These are phyloP conservation scores for Tricholoma sp. DNA, from an alignment of 768 basidiomycete genomes.

Conservation along the genomic window DNA sequence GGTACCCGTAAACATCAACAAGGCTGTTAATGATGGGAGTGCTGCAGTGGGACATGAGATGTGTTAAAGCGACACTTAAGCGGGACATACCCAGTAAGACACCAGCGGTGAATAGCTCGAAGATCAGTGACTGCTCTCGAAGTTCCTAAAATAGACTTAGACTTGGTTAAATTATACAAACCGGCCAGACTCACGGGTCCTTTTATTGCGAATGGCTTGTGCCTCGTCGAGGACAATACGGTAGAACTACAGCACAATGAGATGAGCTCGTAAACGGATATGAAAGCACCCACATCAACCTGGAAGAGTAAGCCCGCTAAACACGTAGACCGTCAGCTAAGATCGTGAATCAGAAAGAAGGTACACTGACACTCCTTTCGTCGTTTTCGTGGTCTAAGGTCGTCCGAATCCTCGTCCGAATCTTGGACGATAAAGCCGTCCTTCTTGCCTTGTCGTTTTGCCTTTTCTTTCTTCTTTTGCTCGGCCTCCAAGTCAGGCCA, in stretches of 20 bases:
- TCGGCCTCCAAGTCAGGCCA: slow-evolving; percentile 53
- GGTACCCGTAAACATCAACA: slow-evolving; percentile 45
- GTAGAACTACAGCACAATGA: slow-evolving; percentile 33
- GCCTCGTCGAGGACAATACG: slow-evolving; percentile 54
- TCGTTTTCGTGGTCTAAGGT: slow-evolving; percentile 22
- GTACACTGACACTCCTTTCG: slow-evolving; percentile 26
- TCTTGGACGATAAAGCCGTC: slow-evolving; percentile 31
- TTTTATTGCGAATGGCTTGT: slow-evolving; percentile 47
- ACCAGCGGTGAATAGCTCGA: slow-evolving; percentile 54
- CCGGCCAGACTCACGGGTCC: slow-evolving; percentile 33
- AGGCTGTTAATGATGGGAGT: slow-evolving; percentile 64
- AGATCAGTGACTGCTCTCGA: slow-evolving; percentile 54
- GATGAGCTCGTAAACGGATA: background rate
- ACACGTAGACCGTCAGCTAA: background rate
- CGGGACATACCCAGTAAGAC: slow-evolving; percentile 49
- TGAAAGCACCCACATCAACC: slow-evolving; percentile 31
- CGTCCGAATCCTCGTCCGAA: slow-evolving; percentile 28
- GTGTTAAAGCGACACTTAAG: background rate
- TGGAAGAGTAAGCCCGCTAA: slow-evolving; percentile 46
- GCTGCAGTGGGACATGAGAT: slow-evolving; percentile 20
- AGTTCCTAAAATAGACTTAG: slow-evolving; percentile 28
- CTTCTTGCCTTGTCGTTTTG: slow-evolving; percentile 20
- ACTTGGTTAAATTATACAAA: background rate
- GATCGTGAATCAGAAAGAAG: background rate
- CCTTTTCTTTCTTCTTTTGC: slow-evolving; percentile 40